Evolutionary conservation across 352 stramenopile genomes (phyloP), one percentile per base, ranked within the genome.

Genomic region (Hyphochytrium catenoides): DNA sequence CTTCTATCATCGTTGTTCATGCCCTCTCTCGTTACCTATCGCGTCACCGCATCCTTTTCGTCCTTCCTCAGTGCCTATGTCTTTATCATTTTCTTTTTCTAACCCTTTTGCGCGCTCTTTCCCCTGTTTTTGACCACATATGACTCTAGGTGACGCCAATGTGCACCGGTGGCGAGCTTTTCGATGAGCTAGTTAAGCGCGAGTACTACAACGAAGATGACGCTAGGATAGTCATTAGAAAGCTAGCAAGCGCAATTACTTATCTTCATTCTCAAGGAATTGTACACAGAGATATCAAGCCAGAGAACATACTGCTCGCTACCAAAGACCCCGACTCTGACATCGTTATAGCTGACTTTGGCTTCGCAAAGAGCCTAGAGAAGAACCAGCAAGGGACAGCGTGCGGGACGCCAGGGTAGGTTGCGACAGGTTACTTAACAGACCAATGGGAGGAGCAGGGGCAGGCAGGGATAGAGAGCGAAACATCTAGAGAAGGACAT

Each of bases 161-260:
- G 28, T 70, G 59, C 32, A 74, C 57, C 0, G 75, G 75, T 26
- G 74, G 87, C 5, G 85, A 97, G 43, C 57, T 97, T 1, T 98
- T 97, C 58, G 82, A 96, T 39, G 60, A 81, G 23, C 66, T 97
- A 5, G 73, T 91, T 0, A 71, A 90, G 40, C 73, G 83, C 18
- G 84, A 87, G 34, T 77, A 65, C 31, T 96, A 96, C 14, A 94
- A 66, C 4, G 90, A 98, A 49, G 74, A 84, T 31, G 78, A 96
- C 50, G 86, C 86, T 4, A 56, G 84, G 14, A 59, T 76, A 26
- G 56, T 96, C 6, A 74, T 91, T 33, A 57, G 59, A 5, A 87
- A 75, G 27, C 54, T 98, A 8, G 63, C 90, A 5, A 52, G 83
- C 41, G 81, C 78, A 3, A 72, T 97, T 23, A 50, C 62, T 15